Evolutionary conservation across 176 grass and related monocot genomes (phyloP), one percentile per base, ranked within the genome.

Genomic region (Rhynchospora breviuscula): DNA sequence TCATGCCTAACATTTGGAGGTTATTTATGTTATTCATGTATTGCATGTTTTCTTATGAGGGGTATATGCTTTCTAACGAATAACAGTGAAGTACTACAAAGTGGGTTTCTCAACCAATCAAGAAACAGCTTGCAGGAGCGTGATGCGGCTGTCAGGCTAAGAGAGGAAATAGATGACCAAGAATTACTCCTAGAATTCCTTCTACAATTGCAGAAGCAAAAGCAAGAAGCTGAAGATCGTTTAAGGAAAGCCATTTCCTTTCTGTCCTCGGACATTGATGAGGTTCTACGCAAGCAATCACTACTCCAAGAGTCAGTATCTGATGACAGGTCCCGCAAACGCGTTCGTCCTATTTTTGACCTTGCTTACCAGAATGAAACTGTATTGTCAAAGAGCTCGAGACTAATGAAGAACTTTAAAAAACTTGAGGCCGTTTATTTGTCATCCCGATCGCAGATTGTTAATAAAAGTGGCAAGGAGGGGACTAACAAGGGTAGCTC

Each of bases 391-490:
- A 99, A 93, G 91, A 99, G 89, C 67, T 90, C 93, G 31, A 90
- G 91, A 47, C 85, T 99, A 76, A 99, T 99, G 93, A 95, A 93
- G 69, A 99, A 99, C 86, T 99, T 93, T 67, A 92, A 89, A 92
- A 99, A 93, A 87, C 85, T 99, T 75, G 97, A 95, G 88, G 87
- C 88, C 46, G 93, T 90, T 70, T 99, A 99, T 84, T 95, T 99
- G 86, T 84, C 89, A 63, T 89, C 91, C 49, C 86, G 97, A 65
- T 93, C 88, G 67, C 81, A 85, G 68, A 79, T 90, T 79, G 67
- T 81, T 63, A 90, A 84, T 78, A 91, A 87, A 86, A 80, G 47
- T 83, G 86, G 85, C 29, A 88, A 85, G 76, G 86, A 85, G 56
- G 46, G 84, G 67, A 88, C 64, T 67, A 87, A 78, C 63, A 88